Conservation (phyloP, 352 stramenopile species). For the Globisporangium mamillatum region DNA sequence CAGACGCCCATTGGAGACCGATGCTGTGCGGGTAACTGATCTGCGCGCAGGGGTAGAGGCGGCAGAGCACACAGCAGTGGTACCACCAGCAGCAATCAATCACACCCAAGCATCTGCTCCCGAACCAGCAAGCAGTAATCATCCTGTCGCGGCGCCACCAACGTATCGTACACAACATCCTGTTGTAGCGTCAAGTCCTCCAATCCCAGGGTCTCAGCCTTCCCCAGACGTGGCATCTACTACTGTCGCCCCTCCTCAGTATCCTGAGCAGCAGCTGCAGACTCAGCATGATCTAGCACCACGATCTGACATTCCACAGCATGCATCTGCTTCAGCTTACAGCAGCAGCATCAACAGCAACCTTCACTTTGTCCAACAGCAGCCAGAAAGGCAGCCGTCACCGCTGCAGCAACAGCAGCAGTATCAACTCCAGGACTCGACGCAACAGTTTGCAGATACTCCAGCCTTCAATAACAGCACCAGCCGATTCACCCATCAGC, state of each 20-base stretch:
- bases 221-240: too few species aligned
- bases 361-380: not conserved
- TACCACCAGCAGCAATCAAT: not conserved
- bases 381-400: not conserved
- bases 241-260: not conserved
- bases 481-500: not conserved
- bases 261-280: slow-evolving; percentile 1
- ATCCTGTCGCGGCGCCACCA: not conserved
- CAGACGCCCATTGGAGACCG: not conserved
- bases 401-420: not conserved
- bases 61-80: not conserved
- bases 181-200: not conserved
- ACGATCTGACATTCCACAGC: not conserved
- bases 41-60: not conserved
- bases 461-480: not conserved
- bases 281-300: not conserved
- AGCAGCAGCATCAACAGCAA: not conserved
- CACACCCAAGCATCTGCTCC: not conserved
- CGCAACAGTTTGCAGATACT: not conserved
- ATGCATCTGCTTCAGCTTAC: not conserved
- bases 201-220: not conserved
- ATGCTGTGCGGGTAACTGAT: not conserved
- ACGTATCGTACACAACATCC: not conserved
- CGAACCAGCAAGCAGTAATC: not conserved
- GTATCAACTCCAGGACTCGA: not conserved